phyloP scores from a whole-genome alignment of 2,329 filamentous ascomycete species.

The Exophiala xenobiotica region DNA sequence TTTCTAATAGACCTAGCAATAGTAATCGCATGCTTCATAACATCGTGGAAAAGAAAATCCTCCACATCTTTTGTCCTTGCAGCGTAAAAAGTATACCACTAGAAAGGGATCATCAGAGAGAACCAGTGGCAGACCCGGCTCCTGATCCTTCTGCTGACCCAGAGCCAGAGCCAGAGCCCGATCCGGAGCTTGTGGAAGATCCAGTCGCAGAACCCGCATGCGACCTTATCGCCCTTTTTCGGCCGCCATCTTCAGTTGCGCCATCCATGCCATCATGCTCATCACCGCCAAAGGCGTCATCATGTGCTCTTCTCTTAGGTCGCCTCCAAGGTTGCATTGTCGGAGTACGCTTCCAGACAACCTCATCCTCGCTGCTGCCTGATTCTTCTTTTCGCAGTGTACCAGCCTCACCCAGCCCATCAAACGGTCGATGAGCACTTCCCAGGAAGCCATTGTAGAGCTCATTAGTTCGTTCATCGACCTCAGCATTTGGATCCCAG shows the following conservation, averaged over 20 bases:
- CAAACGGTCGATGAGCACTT: slow-evolving; percentile 26
- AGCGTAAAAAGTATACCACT: background rate
- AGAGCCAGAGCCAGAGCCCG: slow-evolving; percentile 11
- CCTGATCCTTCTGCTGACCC: slow-evolving; percentile 9
- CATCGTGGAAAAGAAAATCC: no score
- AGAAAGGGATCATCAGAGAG: background rate
- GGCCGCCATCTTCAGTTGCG: slow-evolving; percentile 16
- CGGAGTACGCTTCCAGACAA: slow-evolving; percentile 27
- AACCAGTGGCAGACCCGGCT: slow-evolving; percentile 10
- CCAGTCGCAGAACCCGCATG: slow-evolving; percentile 10
- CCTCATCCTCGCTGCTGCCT: slow-evolving; percentile 30
- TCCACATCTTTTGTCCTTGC: background rate
- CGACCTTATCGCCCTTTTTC: slow-evolving; percentile 20
- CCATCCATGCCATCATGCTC: slow-evolving; percentile 20
- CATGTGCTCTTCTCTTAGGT: slow-evolving; percentile 27
- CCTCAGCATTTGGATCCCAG: slow-evolving; percentile 51
- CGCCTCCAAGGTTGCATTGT: slow-evolving; percentile 27
- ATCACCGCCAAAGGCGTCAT: slow-evolving; percentile 28
- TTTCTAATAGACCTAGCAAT: no score
- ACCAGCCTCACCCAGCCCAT: slow-evolving; percentile 9
- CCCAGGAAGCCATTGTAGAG: slow-evolving; percentile 29
- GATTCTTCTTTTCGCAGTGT: slow-evolving; percentile 14
- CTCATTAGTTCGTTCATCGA: slow-evolving; percentile 18
- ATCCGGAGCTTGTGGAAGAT: slow-evolving; percentile 1
- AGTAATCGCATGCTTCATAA: no score